phyloP scores from a whole-genome alignment of 495 filamentous ascomycete species.

The Rusavskia elegans region DNA sequence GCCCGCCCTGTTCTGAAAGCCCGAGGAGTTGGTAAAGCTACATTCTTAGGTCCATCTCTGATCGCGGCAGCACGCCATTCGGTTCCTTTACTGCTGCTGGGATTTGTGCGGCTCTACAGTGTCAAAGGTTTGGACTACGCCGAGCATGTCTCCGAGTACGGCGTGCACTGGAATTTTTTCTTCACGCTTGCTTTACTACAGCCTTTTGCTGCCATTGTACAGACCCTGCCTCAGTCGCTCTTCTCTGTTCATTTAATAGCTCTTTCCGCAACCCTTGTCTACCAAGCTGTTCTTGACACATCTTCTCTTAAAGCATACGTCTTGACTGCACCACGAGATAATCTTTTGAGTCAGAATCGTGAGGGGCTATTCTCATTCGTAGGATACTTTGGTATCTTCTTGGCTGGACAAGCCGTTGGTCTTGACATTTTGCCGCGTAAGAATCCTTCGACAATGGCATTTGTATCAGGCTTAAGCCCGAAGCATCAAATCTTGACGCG shows the following conservation, averaged over 20 bases:
- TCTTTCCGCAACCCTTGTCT: conserved; percentile 42
- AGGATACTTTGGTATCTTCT: conserved; percentile 89
- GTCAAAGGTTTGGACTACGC: conserved; percentile 94
- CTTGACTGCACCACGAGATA: conserved; percentile 60
- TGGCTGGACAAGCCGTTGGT: conserved; percentile 72
- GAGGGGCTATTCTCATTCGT: conserved; percentile 88
- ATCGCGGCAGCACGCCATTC: conserved; percentile 56
- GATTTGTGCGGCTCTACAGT: conserved; percentile 64
- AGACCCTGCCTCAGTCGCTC: conserved; percentile 28
- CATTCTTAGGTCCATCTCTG: conserved; percentile 38
- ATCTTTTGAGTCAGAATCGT: conserved; percentile 73
- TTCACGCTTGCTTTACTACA: conserved; percentile 86
- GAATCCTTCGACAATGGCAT: conserved; percentile 18
- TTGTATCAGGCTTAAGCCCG: not conserved
- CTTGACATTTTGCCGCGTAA: conserved; percentile 56
- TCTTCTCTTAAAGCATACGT: conserved; percentile 71
- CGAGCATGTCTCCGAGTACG: conserved; percentile 95
- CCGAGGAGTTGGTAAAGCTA: conserved; percentile 28
- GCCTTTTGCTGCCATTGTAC: conserved; percentile 62
- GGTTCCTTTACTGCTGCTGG: conserved; percentile 65
- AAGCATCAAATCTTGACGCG: conserved; percentile 40
- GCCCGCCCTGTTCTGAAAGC: conserved; percentile 73
- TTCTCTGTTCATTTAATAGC: conserved; percentile 62
- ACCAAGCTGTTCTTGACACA: conserved; percentile 60
- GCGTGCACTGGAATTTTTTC: conserved; percentile 99